phyloP scores from a whole-genome alignment of 306 rosid genomes.

The Ceratonia siliqua region DNA sequence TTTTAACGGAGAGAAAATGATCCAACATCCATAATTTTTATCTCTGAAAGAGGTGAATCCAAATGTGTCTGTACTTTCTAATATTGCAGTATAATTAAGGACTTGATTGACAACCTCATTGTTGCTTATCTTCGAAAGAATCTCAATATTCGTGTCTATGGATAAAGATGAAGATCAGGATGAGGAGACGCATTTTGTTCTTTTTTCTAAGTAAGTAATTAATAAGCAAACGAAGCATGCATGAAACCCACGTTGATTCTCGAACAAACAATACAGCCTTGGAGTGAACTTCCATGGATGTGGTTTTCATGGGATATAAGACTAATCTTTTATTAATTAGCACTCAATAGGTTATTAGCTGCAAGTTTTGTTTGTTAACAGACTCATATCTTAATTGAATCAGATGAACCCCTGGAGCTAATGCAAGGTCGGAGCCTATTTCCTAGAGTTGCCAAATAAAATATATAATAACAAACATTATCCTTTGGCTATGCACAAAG shows the following conservation, averaged over 20 bases:
- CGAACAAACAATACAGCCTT: neutral
- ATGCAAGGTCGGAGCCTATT: neutral
- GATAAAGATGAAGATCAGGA: neutral
- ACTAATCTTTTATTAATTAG: neutral
- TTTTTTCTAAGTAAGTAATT: too few relatives aligned
- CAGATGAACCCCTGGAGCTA: neutral
- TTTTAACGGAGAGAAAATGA: too few relatives aligned
- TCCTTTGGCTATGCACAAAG: slow-evolving; percentile 33
- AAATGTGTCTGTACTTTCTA: neutral
- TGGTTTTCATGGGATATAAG: neutral
- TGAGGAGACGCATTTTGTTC: neutral
- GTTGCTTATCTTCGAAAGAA: neutral
- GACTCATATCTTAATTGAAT: neutral
- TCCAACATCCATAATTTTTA: too few relatives aligned
- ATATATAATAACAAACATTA: neutral
- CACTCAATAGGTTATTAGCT: neutral
- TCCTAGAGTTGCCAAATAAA: neutral
- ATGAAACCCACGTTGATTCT: neutral
- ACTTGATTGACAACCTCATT: too few relatives aligned
- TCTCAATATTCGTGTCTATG: neutral
- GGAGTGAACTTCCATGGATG: too few relatives aligned
- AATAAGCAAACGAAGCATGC: neutral
- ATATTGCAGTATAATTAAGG: too few relatives aligned
- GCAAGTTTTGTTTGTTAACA: neutral
- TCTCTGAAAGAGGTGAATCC: too few relatives aligned